Conservation (phyloP, 192 early-diverging fungal genomes). For the Podila epigama region DNA sequence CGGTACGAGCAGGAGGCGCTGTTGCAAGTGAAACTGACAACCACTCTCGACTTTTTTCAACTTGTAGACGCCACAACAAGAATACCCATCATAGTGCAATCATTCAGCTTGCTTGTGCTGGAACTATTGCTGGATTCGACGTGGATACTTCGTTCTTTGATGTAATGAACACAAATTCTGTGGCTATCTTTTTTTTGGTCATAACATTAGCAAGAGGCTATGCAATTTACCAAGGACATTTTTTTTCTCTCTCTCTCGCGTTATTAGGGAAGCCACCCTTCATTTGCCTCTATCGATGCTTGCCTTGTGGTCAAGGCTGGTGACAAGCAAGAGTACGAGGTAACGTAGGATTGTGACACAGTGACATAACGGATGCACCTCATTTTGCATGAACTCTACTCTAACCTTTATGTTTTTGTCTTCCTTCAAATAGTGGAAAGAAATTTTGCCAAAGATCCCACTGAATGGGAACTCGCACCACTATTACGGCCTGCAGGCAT, state of each 20-base stretch:
- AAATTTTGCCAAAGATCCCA: slow-evolving; percentile 74
- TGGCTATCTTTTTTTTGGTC: too few relatives aligned
- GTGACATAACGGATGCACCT: neutral
- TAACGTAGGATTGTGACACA: slow-evolving; percentile 10
- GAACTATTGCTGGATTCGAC: slow-evolving; percentile 82
- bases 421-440: slow-evolving; percentile 50
- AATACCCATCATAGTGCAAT: slow-evolving; percentile 58
- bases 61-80: slow-evolving; percentile 46
- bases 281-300: slow-evolving; percentile 75
- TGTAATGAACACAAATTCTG: slow-evolving; percentile 72
- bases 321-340: slow-evolving; percentile 53
- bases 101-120: slow-evolving; percentile 85
- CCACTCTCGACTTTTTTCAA: too few relatives aligned
- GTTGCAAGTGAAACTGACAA: neutral
- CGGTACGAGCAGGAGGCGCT: neutral
- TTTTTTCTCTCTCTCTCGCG: slow-evolving; percentile 63
- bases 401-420: too few relatives aligned
- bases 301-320: slow-evolving; percentile 56
- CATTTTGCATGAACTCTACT: too few relatives aligned
- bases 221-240: slow-evolving; percentile 43
- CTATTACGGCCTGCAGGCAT: slow-evolving; percentile 63
- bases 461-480: slow-evolving; percentile 79
- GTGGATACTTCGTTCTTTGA: slow-evolving; percentile 94
- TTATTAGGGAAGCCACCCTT: slow-evolving; percentile 83
- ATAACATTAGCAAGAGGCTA: too few relatives aligned